A percentile compares a stretch with the other conserved stretches of the same genome.
Evolutionary conservation across 139 green algal species (phyloP).

Genomic region (Chlamydomonas incerta): DNA sequence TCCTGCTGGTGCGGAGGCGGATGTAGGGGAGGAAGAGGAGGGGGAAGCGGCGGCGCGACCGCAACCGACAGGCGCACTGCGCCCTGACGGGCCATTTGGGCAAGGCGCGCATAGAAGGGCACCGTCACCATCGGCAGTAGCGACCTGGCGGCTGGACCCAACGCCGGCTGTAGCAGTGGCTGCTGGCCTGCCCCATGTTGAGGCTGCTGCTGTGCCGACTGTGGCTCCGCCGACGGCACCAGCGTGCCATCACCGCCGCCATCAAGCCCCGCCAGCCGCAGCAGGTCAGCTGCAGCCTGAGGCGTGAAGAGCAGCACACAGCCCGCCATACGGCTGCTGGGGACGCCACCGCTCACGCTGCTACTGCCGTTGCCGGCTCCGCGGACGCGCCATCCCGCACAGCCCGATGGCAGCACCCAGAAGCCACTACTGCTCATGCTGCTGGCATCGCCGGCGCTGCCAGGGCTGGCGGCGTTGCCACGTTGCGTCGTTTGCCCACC

Average conservation of each 20-base stretch:
- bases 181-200: too few species aligned
- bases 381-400: too few species aligned
- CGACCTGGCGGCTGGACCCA: background rate
- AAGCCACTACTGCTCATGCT: too few species aligned
- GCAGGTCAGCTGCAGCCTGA: background rate
- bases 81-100: slow-evolving; percentile 1
- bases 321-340: background rate
- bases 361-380: background rate
- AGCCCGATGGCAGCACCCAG: too few species aligned
- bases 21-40: too few species aligned
- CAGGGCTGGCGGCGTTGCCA: too few species aligned
- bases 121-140: background rate
- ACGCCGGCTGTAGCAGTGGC: background rate
- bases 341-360: too few species aligned
- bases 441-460: too few species aligned
- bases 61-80: background rate
- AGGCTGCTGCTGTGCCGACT: background rate
- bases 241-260: background rate
- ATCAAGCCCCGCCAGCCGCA: background rate
- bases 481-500: too few species aligned
- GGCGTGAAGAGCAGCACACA: slow-evolving; percentile 17
- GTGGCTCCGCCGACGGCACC: too few species aligned
- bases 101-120: slow-evolving; percentile 2
- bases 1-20: background rate
- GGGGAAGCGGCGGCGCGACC: too few species aligned